Evolutionary conservation across 108 stramenopile genomes (phyloP), one percentile per base, ranked within the genome.

Genomic region (Discostella pseudostelligera): DNA sequence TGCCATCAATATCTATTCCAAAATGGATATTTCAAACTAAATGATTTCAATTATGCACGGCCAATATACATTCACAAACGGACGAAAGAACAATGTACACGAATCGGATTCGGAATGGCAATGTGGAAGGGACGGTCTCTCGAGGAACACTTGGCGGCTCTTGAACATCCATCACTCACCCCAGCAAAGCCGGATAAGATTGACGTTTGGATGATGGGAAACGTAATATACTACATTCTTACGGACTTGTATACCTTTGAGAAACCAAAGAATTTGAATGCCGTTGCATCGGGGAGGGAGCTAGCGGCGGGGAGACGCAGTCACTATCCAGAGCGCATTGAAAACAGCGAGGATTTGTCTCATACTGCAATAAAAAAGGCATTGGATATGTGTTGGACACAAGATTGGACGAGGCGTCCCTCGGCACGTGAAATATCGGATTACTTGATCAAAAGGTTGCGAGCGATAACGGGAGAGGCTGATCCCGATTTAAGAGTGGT

Each of bases 1-100:
- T 78, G 81, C 21, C 81, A 82, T 55, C 81, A 82, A 67, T 83
- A 56, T 62, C 64, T 83, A 16, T 74, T 83, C 37, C 78, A 80
- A 37, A 54, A 83, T 57, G 82, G 82, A n/a, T 11, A 80, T 10
- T 80, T 77, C 76, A 80, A 83, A 76, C 61, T 83, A 32, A 78
- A 78, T 62, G 82, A 83, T 46, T 83, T 83, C 40, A 75, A 83
- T 51, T 76, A 59, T 39, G 75, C 76, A 21, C 19, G 62, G 26
- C 64, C 77, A 36, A 69, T 79, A 53, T 69, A 65, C 68, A 28
- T 70, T 0, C 19, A 65, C 47, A 74, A 75, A 45, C 47, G 43
- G 0, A 78, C 64, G 4, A 39, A 56, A 26, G 64, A 58, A 40
- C 43, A 45, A 40, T 76, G 74, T 62, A 69, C 56, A 22, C 74